Conservation (phyloP, 1,284 basidiomycete species). For the Malassezia japonica region DNA sequence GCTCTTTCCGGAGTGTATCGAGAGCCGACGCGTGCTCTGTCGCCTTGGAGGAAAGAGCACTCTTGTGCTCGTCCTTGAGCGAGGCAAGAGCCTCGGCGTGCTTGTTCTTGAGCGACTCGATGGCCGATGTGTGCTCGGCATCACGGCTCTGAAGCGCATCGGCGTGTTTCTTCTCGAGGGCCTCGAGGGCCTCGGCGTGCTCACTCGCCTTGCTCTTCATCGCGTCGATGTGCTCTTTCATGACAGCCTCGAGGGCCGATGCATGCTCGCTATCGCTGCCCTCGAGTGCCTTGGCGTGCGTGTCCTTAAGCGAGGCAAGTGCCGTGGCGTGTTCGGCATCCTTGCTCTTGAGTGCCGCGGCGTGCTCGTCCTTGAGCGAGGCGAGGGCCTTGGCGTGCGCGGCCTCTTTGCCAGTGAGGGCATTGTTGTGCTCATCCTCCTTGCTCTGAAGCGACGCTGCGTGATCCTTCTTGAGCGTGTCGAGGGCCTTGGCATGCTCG, state of each 20-base stretch:
- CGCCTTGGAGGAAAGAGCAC: not conserved
- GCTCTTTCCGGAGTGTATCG: constrained; percentile 3
- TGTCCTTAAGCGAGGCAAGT: not conserved
- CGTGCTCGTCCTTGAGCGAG: not conserved
- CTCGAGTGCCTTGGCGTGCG: not conserved
- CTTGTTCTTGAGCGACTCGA: constrained; percentile 4
- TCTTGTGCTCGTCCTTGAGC: constrained; percentile 14
- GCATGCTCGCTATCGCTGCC: not conserved
- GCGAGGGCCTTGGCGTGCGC: not conserved
- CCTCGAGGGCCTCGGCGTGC: constrained; percentile 3
- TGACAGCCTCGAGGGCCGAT: not conserved
- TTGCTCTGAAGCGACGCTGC: not conserved
- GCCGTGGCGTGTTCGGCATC: constrained; percentile 2
- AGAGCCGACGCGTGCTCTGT: not conserved
- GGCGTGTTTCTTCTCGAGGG: constrained; percentile 1
- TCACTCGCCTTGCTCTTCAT: too few species aligned
- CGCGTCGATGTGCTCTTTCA: not conserved
- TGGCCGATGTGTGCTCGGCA: not conserved
- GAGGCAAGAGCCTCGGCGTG: constrained; percentile 10
- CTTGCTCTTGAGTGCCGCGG: not conserved
- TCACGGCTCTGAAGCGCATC: not conserved
- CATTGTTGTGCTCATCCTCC: not conserved
- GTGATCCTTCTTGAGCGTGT: not conserved
- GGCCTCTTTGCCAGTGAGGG: not conserved
- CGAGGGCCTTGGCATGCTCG: not conserved